A percentile compares a stretch with the other conserved stretches of the same genome.
Conservation (phyloP, 2,329 filamentous ascomycete species). For the Microsporum canis region DNA sequence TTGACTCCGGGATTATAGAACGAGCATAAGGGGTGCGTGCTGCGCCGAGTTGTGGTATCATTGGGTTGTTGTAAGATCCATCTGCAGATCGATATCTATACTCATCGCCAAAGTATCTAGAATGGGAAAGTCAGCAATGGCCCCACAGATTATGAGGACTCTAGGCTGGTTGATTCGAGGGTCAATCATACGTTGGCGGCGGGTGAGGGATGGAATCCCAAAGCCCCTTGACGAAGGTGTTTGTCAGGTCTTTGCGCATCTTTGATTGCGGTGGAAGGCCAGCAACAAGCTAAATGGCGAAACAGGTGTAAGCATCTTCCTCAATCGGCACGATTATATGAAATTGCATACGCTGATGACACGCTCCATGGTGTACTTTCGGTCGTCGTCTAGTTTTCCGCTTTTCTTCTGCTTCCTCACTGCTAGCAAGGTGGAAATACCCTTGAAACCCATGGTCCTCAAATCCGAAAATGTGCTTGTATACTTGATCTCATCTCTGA, state of each 20-base stretch:
- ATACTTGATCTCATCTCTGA: constrained; percentile 36
- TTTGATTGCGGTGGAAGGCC: constrained; percentile 53
- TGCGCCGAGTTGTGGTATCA: constrained; percentile 19
- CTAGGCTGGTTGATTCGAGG: no score
- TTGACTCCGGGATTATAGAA: constrained; percentile 14
- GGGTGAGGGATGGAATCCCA: constrained; percentile 65
- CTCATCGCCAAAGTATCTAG: constrained; percentile 23
- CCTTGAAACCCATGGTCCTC: constrained; percentile 44
- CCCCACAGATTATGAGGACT: neutral
- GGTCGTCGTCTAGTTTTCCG: constrained; percentile 58
- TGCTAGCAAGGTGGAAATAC: constrained; percentile 51
- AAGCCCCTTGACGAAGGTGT: constrained; percentile 55
- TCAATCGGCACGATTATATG: neutral
- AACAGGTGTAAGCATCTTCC: neutral
- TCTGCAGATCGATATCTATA: constrained; percentile 25
- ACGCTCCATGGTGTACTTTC: constrained; percentile 65
- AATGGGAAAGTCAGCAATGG: constrained; percentile 18
- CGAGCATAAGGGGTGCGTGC: constrained; percentile 22
- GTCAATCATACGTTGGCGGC: constrained; percentile 47
- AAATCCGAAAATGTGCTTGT: constrained; percentile 48
- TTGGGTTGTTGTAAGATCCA: constrained; percentile 19
- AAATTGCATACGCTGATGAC: constrained; percentile 44
- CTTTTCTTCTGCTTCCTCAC: constrained; percentile 53
- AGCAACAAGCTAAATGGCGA: constrained; percentile 46
- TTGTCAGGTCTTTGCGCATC: constrained; percentile 52